These are phyloP conservation scores for Conticribra weissflogii DNA, from an alignment of 108 stramenopile species.

Conservation along the genomic window DNA sequence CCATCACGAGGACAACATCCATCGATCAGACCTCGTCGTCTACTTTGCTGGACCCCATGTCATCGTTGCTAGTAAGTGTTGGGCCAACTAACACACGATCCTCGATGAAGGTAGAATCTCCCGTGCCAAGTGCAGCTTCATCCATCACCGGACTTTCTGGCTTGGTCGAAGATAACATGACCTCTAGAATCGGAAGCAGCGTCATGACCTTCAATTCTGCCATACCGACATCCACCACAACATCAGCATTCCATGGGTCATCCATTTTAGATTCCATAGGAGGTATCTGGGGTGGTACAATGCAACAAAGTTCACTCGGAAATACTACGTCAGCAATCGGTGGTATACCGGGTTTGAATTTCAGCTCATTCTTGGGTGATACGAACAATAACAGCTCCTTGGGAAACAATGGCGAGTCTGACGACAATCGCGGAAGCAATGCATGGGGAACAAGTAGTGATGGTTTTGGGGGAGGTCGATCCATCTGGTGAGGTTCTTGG, in stretches of 20 bases:
- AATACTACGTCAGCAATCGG: neutral
- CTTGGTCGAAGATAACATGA: constrained; percentile 15
- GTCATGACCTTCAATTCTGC: constrained; percentile 40
- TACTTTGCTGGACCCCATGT: constrained; percentile 30
- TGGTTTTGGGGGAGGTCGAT: constrained; percentile 2
- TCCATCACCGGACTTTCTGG: constrained; percentile 48
- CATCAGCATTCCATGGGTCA: constrained; percentile 23
- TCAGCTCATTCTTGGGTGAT: constrained; percentile 29
- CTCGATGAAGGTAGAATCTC: constrained; percentile 4
- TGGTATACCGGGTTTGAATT: constrained; percentile 28
- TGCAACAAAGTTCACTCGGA: constrained; percentile 5
- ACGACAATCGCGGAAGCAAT: neutral
- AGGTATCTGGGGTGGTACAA: constrained; percentile 21
- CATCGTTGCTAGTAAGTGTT: constrained; percentile 14
- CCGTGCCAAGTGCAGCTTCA: constrained; percentile 44
- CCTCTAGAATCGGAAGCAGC: constrained; percentile 48
- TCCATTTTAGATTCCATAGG: constrained; percentile 41
- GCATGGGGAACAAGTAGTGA: constrained; percentile 10
- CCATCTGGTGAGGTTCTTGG: constrained; percentile 26
- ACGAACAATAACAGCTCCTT: constrained; percentile 1
- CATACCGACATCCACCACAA: constrained; percentile 9
- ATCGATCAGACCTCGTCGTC: constrained; percentile 8
- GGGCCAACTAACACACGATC: constrained; percentile 7
- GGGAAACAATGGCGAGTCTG: neutral
- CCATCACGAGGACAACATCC: constrained; percentile 1